A percentile compares a stretch with the other conserved stretches of the same genome.
Conservation (phyloP, 169 alveolate genomes). For the Cryptosporidium ryanae region DNA sequence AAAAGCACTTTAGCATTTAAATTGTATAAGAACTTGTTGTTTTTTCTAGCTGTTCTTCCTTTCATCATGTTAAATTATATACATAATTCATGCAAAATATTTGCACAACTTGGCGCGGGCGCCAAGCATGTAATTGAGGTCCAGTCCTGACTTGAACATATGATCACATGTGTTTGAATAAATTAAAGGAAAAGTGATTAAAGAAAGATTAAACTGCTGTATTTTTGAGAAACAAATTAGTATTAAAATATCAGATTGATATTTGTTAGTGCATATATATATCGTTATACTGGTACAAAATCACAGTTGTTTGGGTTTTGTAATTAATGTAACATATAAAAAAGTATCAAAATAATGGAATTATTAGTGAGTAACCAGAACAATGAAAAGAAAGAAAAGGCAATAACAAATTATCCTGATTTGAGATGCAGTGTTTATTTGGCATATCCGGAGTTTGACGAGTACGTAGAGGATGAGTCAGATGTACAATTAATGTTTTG, state of each 20-base stretch:
- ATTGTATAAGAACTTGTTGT: too few species aligned
- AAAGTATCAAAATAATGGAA: too few species aligned
- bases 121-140: constrained; percentile 58
- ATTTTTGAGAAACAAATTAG: too few species aligned
- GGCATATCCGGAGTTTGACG: constrained; percentile 54
- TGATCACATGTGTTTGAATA: constrained; percentile 7
- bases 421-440: constrained; percentile 41
- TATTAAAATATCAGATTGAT: too few species aligned
- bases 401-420: not conserved
- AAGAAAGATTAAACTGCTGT: not conserved
- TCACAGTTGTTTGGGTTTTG: too few species aligned
- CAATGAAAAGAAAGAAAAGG: too few species aligned
- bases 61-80: not conserved
- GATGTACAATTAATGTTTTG: constrained; percentile 45
- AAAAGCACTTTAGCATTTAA: too few species aligned
- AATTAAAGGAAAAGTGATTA: not conserved
- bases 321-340: too few species aligned
- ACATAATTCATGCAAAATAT: constrained; percentile 19
- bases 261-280: too few species aligned
- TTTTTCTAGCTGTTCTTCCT: too few species aligned
- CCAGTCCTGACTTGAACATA: constrained; percentile 34
- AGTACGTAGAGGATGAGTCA: constrained; percentile 15
- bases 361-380: too few species aligned
- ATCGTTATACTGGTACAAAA: too few species aligned
- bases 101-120: constrained; percentile 29